Evolutionary conservation across 768 basidiomycete species (phyloP).

Genomic region (Lactarius sp.): DNA sequence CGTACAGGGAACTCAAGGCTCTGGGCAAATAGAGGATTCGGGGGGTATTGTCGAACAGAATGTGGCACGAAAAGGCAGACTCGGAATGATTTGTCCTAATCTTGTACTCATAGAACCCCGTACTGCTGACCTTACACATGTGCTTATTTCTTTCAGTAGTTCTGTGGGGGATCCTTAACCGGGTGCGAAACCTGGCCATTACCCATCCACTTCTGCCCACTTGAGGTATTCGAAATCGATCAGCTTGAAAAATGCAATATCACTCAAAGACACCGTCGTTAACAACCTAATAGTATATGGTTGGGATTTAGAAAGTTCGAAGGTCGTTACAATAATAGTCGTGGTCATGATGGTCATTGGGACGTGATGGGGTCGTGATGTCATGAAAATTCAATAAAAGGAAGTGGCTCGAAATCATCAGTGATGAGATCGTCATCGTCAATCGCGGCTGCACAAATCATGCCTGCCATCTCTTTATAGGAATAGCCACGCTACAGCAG

Average conservation of each 20-base stretch:
- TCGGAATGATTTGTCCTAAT: not conserved
- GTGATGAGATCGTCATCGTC: not conserved
- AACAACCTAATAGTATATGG: not conserved
- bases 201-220: no score
- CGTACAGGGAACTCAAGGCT: slow-evolving; percentile 26
- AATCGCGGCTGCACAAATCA: not conserved
- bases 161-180: not conserved
- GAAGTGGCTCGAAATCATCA: not conserved
- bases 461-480: no score
- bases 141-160: not conserved
- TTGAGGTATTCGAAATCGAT: not conserved
- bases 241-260: not conserved
- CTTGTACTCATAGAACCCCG: not conserved
- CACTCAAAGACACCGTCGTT: no score
- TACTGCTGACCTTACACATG: not conserved
- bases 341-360: not conserved
- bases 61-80: not conserved
- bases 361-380: slow-evolving; percentile 25
- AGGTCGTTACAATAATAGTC: slow-evolving; percentile 2
- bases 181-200: not conserved
- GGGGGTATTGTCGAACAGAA: not conserved
- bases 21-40: not conserved
- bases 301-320: not conserved
- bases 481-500: not conserved
- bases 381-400: slow-evolving; percentile 15